Percentiles rank a stretch among this genome's conserved stretches.
These are phyloP conservation scores for Mycosphaerella arachidis DNA, from an alignment of 2,329 filamentous ascomycete species.

Conservation along the genomic window DNA sequence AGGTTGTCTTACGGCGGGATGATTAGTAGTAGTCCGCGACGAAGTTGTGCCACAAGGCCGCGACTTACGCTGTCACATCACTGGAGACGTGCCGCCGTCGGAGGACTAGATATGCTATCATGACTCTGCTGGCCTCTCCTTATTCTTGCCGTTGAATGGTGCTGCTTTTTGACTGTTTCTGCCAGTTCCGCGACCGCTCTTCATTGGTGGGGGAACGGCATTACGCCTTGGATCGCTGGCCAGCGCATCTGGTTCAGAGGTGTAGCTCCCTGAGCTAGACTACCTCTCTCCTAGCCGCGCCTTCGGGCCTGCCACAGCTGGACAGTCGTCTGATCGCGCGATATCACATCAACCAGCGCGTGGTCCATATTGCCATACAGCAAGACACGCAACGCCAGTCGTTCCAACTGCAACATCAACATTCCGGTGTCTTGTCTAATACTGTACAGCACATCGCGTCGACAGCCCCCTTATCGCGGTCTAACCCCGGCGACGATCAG, in stretches of 20 bases:
- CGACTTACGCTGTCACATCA: background rate
- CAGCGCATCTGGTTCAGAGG: background rate
- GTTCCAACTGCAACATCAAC: background rate
- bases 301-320: background rate
- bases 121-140: background rate
- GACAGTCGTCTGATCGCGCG: conserved; percentile 6
- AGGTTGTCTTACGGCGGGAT: background rate
- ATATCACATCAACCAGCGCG: conserved; percentile 3
- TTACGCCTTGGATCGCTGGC: background rate
- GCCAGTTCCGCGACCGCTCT: background rate
- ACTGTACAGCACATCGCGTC: background rate
- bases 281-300: background rate
- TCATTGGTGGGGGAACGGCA: background rate
- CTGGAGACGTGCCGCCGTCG: background rate
- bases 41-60: background rate
- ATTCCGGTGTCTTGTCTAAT: background rate
- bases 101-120: background rate
- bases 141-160: background rate
- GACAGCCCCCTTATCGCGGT: conserved; percentile 5
- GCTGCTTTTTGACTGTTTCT: background rate
- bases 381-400: background rate
- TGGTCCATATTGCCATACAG: background rate
- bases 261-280: background rate
- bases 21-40: background rate
- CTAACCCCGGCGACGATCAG: conserved; percentile 10